Percentiles rank a stretch among this genome's conserved stretches.
These are phyloP conservation scores for Podaxis sp. DNA, from an alignment of 768 basidiomycete species.

Conservation along the genomic window DNA sequence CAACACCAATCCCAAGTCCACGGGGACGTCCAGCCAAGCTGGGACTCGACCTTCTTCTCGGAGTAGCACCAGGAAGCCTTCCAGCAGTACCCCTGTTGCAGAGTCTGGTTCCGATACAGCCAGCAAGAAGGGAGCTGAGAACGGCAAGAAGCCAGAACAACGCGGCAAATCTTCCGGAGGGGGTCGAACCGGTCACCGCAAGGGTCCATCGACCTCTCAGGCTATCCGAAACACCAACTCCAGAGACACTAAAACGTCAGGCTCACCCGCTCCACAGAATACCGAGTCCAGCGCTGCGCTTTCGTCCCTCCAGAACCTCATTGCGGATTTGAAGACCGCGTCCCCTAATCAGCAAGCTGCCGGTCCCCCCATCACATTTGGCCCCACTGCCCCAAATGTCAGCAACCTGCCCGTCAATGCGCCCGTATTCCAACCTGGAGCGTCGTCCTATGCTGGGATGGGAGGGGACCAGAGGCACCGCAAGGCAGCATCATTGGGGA, in stretches of 20 bases:
- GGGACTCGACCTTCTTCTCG: constrained; percentile 63
- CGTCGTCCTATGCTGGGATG: constrained; percentile 24
- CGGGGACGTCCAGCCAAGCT: constrained; percentile 42
- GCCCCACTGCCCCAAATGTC: constrained; percentile 49
- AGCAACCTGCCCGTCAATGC: constrained; percentile 66
- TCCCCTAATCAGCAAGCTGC: constrained; percentile 58
- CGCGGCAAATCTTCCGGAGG: constrained; percentile 34
- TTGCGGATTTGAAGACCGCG: constrained; percentile 88
- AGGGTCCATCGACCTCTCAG: constrained; percentile 60
- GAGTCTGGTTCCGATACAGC: constrained; percentile 79
- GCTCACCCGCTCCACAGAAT: constrained; percentile 50
- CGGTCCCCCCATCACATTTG: constrained; percentile 40
- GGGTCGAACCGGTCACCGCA: constrained; percentile 52
- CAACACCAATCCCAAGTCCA: constrained; percentile 42
- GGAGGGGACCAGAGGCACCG: constrained; percentile 67
- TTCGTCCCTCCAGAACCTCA: constrained; percentile 88
- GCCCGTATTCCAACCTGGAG: constrained; percentile 74
- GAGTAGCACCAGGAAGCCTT: constrained; percentile 62
- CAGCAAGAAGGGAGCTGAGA: constrained; percentile 56
- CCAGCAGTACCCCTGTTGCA: constrained; percentile 38
- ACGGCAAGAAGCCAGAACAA: constrained; percentile 53
- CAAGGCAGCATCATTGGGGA: constrained; percentile 76
- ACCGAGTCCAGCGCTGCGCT: constrained; percentile 77
- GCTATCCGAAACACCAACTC: constrained; percentile 43
- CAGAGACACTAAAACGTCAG: constrained; percentile 35